phyloP scores from a whole-genome alignment of 1,284 basidiomycete species.

The Puccinia hordei region DNA sequence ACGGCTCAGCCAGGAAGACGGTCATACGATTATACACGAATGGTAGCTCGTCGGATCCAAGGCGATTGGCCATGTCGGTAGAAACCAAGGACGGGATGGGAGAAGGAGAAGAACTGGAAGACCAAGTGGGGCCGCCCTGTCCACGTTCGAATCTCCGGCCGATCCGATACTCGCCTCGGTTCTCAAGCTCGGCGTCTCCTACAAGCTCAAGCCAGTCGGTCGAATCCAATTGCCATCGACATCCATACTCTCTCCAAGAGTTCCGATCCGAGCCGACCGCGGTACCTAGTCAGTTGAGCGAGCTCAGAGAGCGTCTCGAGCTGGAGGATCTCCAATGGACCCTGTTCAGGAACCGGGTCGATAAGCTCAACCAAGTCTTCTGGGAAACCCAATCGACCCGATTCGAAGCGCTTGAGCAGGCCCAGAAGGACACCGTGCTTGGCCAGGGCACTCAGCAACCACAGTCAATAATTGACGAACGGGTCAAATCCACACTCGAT shows the following conservation, averaged over 20 bases:
- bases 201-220: neutral
- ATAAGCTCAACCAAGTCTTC: conserved; percentile 56
- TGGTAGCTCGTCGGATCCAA: too few relatives aligned
- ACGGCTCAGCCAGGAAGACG: too few relatives aligned
- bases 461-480: neutral
- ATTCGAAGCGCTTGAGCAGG: conserved; percentile 53
- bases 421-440: neutral
- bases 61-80: neutral
- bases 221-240: conserved; percentile 27
- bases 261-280: conserved; percentile 51
- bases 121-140: conserved; percentile 56
- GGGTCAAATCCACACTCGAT: neutral
- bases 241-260: conserved; percentile 57
- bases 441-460: too few relatives aligned
- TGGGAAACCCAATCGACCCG: conserved; percentile 54
- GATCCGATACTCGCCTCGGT: conserved; percentile 55
- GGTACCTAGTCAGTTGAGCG: conserved; percentile 17
- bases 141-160: conserved; percentile 56
- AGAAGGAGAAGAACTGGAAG: conserved; percentile 2
- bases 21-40: too few relatives aligned
- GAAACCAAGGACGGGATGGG: neutral
- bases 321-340: conserved; percentile 56
- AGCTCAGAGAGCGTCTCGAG: conserved; percentile 46
- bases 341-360: conserved; percentile 54
- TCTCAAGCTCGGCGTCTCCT: conserved; percentile 50